A percentile compares a stretch with the other conserved stretches of the same genome.
These are phyloP conservation scores for Acanthamoeba royreba DNA, from an alignment of 208 protist species.

Conservation along the genomic window DNA sequence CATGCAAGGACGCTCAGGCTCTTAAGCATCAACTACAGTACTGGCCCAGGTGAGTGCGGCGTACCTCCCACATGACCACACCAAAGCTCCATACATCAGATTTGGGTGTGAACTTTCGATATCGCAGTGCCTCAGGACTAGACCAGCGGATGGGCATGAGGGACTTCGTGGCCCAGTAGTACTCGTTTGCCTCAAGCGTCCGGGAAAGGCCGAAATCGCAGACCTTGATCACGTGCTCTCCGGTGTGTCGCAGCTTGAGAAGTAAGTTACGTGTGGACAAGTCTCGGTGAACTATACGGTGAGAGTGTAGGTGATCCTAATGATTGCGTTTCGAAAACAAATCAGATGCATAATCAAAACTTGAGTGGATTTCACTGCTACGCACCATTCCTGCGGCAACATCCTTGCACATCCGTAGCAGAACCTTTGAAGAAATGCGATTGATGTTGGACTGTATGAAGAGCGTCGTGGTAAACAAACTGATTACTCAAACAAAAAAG, in stretches of 20 bases:
- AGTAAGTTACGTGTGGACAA: constrained; percentile 21
- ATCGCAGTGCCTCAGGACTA: not conserved
- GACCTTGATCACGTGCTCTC: constrained; percentile 25
- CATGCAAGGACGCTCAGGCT: not conserved
- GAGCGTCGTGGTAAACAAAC: not conserved
- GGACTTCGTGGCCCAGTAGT: not conserved
- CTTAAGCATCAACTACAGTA: not conserved
- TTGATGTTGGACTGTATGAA: not conserved
- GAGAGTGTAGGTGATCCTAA: not conserved
- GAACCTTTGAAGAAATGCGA: not conserved
- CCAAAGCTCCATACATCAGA: constrained; percentile 9
- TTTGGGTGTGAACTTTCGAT: not conserved
- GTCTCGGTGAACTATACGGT: constrained; percentile 5
- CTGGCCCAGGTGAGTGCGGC: too few species aligned
- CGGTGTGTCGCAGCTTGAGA: not conserved
- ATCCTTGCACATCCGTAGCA: not conserved
- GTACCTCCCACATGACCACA: constrained; percentile 32
- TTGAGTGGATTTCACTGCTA: not conserved
- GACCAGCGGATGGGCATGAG: not conserved
- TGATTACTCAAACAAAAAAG: not conserved
- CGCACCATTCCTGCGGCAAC: not conserved
- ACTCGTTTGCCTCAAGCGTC: not conserved
- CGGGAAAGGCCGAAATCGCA: constrained; percentile 44
- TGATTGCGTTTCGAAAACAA: not conserved
- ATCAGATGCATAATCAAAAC: not conserved